Evolutionary conservation across 2,329 filamentous ascomycete species (phyloP).

Genomic region (Pyricularia pennisetigena): DNA sequence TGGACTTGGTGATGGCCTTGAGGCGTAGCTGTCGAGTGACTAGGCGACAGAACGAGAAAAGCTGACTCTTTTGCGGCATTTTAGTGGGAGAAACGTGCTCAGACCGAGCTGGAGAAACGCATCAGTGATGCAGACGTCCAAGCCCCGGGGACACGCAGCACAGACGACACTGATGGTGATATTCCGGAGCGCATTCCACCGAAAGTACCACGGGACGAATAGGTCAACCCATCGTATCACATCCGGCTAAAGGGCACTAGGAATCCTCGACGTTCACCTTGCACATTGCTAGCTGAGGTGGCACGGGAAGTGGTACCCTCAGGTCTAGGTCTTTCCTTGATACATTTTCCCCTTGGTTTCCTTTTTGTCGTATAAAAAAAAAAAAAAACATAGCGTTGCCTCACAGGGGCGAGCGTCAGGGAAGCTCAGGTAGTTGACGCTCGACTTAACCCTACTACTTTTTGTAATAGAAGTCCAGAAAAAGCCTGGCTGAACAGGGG

Average conservation of each 20-base stretch:
- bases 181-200: background rate
- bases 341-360: background rate
- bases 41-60: background rate
- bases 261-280: too few species aligned
- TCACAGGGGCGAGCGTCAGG: background rate
- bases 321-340: background rate
- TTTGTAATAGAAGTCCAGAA: background rate
- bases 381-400: background rate
- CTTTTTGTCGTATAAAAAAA: background rate
- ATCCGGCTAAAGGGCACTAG: background rate
- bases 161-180: background rate
- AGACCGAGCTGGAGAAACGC: background rate
- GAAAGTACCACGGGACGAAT: background rate
- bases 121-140: background rate
- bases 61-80: background rate
- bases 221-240: background rate
- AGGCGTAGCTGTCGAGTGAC: background rate
- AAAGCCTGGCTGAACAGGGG: background rate
- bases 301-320: background rate
- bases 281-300: too few species aligned
- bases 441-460: background rate
- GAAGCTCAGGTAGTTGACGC: background rate
- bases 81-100: constrained; percentile 3
- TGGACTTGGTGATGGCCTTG: background rate
- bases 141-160: background rate